phyloP scores from a whole-genome alignment of 306 rosid species.

The Crataegus laevigata region DNA sequence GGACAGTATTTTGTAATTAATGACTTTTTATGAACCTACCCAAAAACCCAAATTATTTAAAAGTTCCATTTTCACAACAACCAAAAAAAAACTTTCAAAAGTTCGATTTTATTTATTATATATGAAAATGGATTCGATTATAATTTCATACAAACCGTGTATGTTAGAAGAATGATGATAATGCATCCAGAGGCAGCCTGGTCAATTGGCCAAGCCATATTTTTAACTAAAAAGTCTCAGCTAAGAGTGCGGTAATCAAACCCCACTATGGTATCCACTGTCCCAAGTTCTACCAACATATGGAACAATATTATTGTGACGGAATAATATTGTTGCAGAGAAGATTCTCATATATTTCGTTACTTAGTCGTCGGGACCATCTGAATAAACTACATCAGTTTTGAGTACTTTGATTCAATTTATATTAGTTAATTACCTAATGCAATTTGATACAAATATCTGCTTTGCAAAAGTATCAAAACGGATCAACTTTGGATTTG shows the following conservation, averaged over 20 bases:
- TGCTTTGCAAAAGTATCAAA: neutral
- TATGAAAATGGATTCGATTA: conserved; percentile 11
- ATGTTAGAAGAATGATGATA: conserved; percentile 13
- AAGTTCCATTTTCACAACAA: too few species aligned
- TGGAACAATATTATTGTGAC: conserved; percentile 44
- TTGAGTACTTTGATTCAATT: neutral
- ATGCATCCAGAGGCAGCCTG: conserved; percentile 9
- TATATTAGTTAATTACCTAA: neutral
- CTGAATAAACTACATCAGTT: neutral
- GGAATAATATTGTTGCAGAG: conserved; percentile 45
- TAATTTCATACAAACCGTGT: conserved; percentile 31
- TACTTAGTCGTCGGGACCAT: conserved; percentile 12
- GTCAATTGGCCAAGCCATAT: conserved; percentile 7
- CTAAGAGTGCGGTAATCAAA: conserved; percentile 27
- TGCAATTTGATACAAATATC: neutral
- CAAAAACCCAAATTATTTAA: neutral
- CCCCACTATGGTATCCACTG: conserved; percentile 51
- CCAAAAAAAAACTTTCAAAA: neutral
- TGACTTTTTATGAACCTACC: too few species aligned
- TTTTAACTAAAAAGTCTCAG: conserved; percentile 24
- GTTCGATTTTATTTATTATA: neutral
- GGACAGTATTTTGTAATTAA: too few species aligned
- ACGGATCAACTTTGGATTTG: conserved; percentile 34
- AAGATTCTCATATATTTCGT: conserved; percentile 37
- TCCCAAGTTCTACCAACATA: conserved; percentile 56